Conservation (phyloP, 805 yeast species). For the Helenozyma baotianmanensis region DNA sequence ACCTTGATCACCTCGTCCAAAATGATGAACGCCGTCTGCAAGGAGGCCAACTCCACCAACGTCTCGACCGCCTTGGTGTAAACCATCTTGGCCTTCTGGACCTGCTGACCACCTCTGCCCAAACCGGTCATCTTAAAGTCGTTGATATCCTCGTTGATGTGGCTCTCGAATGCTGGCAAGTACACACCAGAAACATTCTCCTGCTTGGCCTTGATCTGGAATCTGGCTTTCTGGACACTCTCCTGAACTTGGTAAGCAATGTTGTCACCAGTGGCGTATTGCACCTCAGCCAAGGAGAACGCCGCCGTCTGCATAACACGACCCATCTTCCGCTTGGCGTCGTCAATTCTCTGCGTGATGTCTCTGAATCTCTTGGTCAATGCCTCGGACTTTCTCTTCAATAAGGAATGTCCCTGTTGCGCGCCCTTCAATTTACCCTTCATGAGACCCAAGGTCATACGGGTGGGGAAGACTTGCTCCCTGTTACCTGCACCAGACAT, state of each 20-base stretch:
- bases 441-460: slow-evolving; percentile 95
- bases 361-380: slow-evolving; percentile 94
- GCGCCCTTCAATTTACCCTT: slow-evolving; percentile 96
- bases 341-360: slow-evolving; percentile 89
- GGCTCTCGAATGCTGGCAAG: slow-evolving; percentile 87
- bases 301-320: slow-evolving; percentile 98
- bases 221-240: slow-evolving; percentile 84
- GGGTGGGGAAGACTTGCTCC: slow-evolving; percentile 95
- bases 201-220: slow-evolving; percentile 85
- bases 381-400: slow-evolving; percentile 96
- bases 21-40: slow-evolving; percentile 95
- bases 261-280: slow-evolving; percentile 96
- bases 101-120: slow-evolving; percentile 98
- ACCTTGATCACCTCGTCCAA: slow-evolving; percentile 97
- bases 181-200: slow-evolving; percentile 96
- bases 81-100: slow-evolving; percentile 87
- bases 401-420: slow-evolving; percentile 87
- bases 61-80: slow-evolving; percentile 97
- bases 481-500: slow-evolving; percentile 75
- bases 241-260: slow-evolving; percentile 95
- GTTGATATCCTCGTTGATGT: slow-evolving; percentile 76
- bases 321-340: slow-evolving; percentile 95
- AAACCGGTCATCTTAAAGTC: slow-evolving; percentile 95
- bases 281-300: slow-evolving; percentile 93
- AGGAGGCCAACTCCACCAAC: slow-evolving; percentile 87